A percentile compares a stretch with the other conserved stretches of the same genome.
phyloP scores from a whole-genome alignment of 441 rosid species.

The Flueggea neowawraea region DNA sequence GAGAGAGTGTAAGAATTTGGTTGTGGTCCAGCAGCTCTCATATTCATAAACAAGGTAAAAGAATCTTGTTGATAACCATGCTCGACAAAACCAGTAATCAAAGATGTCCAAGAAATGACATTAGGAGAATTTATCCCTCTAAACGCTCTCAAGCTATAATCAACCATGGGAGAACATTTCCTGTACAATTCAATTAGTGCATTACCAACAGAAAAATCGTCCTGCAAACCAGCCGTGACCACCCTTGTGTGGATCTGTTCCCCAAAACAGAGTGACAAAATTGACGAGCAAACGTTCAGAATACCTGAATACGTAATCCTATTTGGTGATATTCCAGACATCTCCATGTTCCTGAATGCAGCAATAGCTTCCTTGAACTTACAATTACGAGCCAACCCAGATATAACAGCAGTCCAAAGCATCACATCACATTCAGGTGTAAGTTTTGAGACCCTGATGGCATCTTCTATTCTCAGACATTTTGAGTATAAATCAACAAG shows the following conservation, averaged over 20 bases:
- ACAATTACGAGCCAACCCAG: constrained; percentile 65
- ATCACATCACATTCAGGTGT: constrained; percentile 61
- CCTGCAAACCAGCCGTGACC: constrained; percentile 46
- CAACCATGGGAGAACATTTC: constrained; percentile 51
- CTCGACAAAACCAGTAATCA: constrained; percentile 55
- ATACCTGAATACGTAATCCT: constrained; percentile 71
- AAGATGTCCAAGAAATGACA: constrained; percentile 68
- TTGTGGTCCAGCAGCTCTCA: constrained; percentile 44
- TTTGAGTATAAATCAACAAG: constrained; percentile 71
- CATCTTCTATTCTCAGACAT: constrained; percentile 55
- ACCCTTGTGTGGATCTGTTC: constrained; percentile 65
- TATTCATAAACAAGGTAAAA: constrained; percentile 32
- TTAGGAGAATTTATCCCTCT: constrained; percentile 39
- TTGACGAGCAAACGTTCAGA: constrained; percentile 59
- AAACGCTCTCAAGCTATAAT: constrained; percentile 47
- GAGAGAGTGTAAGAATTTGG: constrained; percentile 56
- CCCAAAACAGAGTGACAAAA: constrained; percentile 44
- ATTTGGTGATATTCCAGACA: constrained; percentile 46
- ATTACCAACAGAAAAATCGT: constrained; percentile 65
- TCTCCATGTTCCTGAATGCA: constrained; percentile 57
- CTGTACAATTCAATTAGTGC: constrained; percentile 89
- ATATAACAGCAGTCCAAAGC: constrained; percentile 74
- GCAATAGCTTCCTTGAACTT: constrained; percentile 42
- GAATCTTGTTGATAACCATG: constrained; percentile 41
- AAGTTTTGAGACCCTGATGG: constrained; percentile 49